Evolutionary conservation across 768 basidiomycete species (phyloP).

Genomic region (Dacryopinax primogenitus): DNA sequence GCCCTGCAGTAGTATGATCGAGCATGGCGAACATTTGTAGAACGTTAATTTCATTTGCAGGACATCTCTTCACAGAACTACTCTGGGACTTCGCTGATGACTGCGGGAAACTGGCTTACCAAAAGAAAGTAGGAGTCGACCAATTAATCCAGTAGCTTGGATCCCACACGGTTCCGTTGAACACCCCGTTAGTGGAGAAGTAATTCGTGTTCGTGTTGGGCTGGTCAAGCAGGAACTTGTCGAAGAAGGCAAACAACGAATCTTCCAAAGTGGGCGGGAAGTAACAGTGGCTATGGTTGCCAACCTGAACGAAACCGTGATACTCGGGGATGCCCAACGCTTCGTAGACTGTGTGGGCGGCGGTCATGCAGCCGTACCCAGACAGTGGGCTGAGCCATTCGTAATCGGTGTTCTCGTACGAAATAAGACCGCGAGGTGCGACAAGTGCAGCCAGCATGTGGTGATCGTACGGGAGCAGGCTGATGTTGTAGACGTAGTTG

Average conservation of each 20-base stretch:
- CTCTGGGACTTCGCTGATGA: too few species aligned
- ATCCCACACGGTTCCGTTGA: slow-evolving; percentile 27
- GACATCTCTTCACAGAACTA: too few species aligned
- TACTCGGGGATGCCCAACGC: slow-evolving; percentile 36
- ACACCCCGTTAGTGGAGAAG: slow-evolving; percentile 24
- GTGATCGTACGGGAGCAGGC: slow-evolving; percentile 45
- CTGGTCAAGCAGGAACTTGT: slow-evolving; percentile 42
- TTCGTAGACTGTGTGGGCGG: slow-evolving; percentile 39
- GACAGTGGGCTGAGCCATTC: slow-evolving; percentile 45
- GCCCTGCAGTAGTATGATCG: too few species aligned
- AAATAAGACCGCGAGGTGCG: slow-evolving; percentile 41
- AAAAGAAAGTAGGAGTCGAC: slow-evolving; percentile 23
- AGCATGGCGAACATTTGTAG: too few species aligned
- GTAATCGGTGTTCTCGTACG: slow-evolving; percentile 44
- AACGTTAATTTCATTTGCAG: too few species aligned
- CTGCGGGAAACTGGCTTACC: too few species aligned
- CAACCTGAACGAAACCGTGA: slow-evolving; percentile 44
- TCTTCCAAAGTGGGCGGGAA: slow-evolving; percentile 39
- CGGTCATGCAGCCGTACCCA: slow-evolving; percentile 40
- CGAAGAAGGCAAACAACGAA: slow-evolving; percentile 41
- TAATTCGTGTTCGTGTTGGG: slow-evolving; percentile 33
- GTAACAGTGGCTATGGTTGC: slow-evolving; percentile 42
- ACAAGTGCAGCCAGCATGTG: slow-evolving; percentile 44
- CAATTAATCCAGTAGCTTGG: slow-evolving; percentile 38
- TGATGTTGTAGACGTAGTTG: slow-evolving; percentile 35